phyloP scores from a whole-genome alignment of 495 filamentous ascomycete genomes.

The Daldinia loculata region DNA sequence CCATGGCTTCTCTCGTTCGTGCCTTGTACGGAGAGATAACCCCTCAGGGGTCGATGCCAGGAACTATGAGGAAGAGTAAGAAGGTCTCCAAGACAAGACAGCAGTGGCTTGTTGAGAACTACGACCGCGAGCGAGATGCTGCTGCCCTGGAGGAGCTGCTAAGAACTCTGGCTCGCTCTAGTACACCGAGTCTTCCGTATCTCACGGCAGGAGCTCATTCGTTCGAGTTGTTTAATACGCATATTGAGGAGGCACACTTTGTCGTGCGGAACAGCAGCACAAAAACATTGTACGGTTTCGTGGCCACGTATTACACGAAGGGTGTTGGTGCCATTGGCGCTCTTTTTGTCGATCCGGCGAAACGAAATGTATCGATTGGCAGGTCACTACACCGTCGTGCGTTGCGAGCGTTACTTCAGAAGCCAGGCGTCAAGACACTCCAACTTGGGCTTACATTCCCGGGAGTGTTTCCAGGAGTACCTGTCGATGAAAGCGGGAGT shows the following conservation, averaged over 20 bases:
- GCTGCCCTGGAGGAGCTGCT: conserved; percentile 74
- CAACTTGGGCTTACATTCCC: conserved; percentile 83
- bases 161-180: conserved; percentile 65
- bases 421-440: conserved; percentile 72
- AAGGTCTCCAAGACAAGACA: conserved; percentile 82
- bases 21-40: conserved; percentile 80
- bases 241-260: conserved; percentile 82
- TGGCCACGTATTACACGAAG: conserved; percentile 81
- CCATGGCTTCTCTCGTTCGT: conserved; percentile 81
- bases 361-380: conserved; percentile 86
- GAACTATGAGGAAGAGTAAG: conserved; percentile 81
- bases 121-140: conserved; percentile 78
- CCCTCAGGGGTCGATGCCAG: conserved; percentile 77
- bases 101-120: conserved; percentile 88
- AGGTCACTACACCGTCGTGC: conserved; percentile 84
- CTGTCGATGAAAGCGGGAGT: conserved; percentile 61
- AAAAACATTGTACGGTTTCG: conserved; percentile 86
- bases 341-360: conserved; percentile 82
- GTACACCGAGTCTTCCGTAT: conserved; percentile 65
- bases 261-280: conserved; percentile 93
- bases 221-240: conserved; percentile 72
- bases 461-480: conserved; percentile 81
- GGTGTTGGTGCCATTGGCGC: conserved; percentile 81
- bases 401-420: conserved; percentile 70
- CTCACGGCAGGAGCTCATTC: conserved; percentile 76